Base-by-base conservation (phyloP, 306 rosid genomes). In the Dryas octopetala region DNA sequence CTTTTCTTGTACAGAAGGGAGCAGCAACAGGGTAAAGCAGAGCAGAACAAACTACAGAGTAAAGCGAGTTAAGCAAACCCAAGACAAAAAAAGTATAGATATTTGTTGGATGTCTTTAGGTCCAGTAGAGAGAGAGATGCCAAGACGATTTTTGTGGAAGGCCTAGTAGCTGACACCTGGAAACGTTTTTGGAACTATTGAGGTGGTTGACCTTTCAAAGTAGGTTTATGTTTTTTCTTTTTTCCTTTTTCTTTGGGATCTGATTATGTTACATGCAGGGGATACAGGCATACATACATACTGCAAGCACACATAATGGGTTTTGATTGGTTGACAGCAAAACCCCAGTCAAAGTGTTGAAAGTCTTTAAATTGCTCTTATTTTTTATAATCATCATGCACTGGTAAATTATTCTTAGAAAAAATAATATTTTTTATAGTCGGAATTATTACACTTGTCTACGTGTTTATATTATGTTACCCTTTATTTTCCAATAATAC, bases 141-240 rank as follows among this genome's bases (percentile, higher is more conserved):
- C 70, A 50, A 80, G 66, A 17, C 60, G 75, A 74, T 74, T 62
- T 80, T 53, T 52, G 66, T 68, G 62, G 58, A 4, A n/a, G 32
- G 51, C 43, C 26, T 28, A 14, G 47, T n/a, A 74, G 53, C 45
- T 49, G 79, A 80, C 83, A 74, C 79, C 71, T 74, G 83, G 48
- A 11, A 32, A 8, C 11, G 15, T 59, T 50, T 5, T 45, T 44
- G 66, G 59, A 54, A 38, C 74, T 16, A 60, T 61, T 50, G 47
- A 4, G 6, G 52, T 67, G 4, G 71, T 66, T 74, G 79, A 74
- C 76, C 68, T 2, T 17, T 5, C 8, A 6, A 6, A 6, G 61
- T 16, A 3, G 5, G 13, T 13, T 16, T 19, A 4, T 23, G 23
- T 19, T 44, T 45, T 23, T 12, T 7, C 43, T 4, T 2, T 6